These are phyloP conservation scores for Aspergillus pseudonomiae DNA, from an alignment of 2,329 filamentous ascomycete species.

Conservation along the genomic window DNA sequence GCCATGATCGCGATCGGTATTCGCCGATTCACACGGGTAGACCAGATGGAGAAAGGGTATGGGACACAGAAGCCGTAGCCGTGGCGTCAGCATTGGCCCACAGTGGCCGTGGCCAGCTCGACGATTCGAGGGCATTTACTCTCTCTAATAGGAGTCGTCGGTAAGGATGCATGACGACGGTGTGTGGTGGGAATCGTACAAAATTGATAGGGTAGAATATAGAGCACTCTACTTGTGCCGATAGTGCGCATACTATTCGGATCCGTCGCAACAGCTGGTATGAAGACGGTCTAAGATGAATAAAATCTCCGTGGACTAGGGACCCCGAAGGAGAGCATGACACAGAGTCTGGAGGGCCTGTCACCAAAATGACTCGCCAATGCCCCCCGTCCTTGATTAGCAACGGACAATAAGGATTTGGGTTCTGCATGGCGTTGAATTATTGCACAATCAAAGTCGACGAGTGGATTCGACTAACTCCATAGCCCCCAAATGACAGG, in stretches of 20 bases:
- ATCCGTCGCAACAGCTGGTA: neutral
- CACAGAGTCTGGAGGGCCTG: neutral
- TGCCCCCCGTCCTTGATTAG: neutral
- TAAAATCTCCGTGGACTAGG: neutral
- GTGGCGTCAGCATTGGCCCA: neutral
- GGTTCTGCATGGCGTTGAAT: neutral
- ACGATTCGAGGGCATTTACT: neutral
- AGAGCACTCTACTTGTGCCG: neutral
- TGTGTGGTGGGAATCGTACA: no score
- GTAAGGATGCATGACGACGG: no score
- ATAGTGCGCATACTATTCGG: neutral
- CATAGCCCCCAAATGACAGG: neutral
- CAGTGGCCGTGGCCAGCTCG: neutral
- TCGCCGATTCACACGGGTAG: neutral
- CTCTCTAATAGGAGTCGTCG: no score
- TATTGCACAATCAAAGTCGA: neutral
- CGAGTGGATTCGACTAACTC: neutral
- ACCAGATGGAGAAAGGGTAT: no score
- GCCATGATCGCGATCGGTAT: neutral
- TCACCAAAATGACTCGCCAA: neutral
- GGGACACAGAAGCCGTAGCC: neutral
- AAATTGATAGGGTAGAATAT: neutral
- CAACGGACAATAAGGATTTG: neutral
- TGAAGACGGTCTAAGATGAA: neutral
- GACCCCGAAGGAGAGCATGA: neutral